These are phyloP conservation scores for Ophiostoma ulmi DNA, from an alignment of 2,329 filamentous ascomycete species.

Conservation along the genomic window DNA sequence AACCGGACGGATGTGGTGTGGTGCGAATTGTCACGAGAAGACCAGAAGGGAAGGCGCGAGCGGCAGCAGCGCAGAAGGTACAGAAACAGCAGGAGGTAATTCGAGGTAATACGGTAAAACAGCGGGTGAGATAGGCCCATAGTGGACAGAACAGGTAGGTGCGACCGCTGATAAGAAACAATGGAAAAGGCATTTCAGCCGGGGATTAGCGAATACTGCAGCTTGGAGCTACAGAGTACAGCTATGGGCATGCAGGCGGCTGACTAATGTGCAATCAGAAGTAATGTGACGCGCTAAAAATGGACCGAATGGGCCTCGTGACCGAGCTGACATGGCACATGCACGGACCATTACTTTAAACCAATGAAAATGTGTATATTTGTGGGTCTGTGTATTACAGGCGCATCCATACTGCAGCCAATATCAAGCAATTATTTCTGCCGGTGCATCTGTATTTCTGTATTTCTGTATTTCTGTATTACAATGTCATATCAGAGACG, in stretches of 20 bases:
- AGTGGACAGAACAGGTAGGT: background rate
- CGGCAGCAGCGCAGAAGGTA: background rate
- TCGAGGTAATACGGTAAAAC: no score
- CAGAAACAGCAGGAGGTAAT: no score
- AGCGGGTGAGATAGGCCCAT: background rate
- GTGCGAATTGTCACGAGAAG: slow-evolving; percentile 10
- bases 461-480: background rate
- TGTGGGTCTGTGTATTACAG: slow-evolving; percentile 1
- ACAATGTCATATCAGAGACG: background rate
- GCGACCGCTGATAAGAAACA: background rate
- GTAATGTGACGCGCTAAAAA: slow-evolving; percentile 14
- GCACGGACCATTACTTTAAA: background rate
- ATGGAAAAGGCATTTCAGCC: background rate
- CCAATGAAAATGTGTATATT: background rate
- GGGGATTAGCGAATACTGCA: background rate
- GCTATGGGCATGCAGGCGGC: background rate
- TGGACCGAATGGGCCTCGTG: background rate
- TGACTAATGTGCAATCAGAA: background rate
- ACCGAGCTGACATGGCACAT: background rate
- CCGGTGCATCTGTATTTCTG: no score
- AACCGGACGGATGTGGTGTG: slow-evolving; percentile 9
- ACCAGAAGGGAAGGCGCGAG: background rate
- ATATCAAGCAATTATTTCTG: background rate
- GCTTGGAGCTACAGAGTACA: background rate
- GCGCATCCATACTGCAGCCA: background rate